Percentiles rank a stretch among this genome's conserved stretches.
Evolutionary conservation across 2,329 filamentous ascomycete genomes (phyloP).

Genomic region (Arthrobotrys conoides): DNA sequence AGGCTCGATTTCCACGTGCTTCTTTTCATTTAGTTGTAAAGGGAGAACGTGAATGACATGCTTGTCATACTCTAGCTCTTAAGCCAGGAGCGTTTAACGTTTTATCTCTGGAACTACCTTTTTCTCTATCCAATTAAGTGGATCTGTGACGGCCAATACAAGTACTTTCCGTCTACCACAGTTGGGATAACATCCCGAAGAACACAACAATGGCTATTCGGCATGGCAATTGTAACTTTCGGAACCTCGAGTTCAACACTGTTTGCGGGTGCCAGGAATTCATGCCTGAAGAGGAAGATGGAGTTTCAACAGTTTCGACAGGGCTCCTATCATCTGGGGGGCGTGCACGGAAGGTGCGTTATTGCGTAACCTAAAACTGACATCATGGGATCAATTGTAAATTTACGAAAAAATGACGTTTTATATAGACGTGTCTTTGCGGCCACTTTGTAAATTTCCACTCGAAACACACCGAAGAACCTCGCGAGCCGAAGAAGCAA

Average conservation of each 20-base stretch:
- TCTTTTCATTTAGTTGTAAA: constrained; percentile 56
- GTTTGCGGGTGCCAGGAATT: constrained; percentile 60
- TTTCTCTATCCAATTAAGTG: constrained; percentile 14
- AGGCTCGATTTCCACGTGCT: constrained; percentile 37
- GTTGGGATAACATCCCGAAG: not conserved
- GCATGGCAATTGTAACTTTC: constrained; percentile 59
- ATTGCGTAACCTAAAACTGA: constrained; percentile 23
- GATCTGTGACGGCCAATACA: constrained; percentile 21
- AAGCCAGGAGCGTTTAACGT: constrained; percentile 51
- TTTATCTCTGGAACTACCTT: constrained; percentile 11
- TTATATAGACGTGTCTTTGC: constrained; percentile 57
- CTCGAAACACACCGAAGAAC: constrained; percentile 43
- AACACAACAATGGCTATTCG: constrained; percentile 40
- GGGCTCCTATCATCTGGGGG: constrained; percentile 48
- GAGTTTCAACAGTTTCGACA: constrained; percentile 27
- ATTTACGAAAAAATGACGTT: constrained; percentile 14
- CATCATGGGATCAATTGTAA: constrained; percentile 20
- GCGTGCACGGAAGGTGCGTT: constrained; percentile 58
- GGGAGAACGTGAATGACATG: constrained; percentile 52
- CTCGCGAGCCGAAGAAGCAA: constrained; percentile 42
- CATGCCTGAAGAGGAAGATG: constrained; percentile 55
- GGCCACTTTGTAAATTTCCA: constrained; percentile 59
- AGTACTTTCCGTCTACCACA: not conserved
- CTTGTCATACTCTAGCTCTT: constrained; percentile 37
- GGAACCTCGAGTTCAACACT: constrained; percentile 58